Percentiles rank a stretch among this genome's conserved stretches.
phyloP scores from a whole-genome alignment of 192 early-diverging fungal genomes.

The Coemansia furcata region DNA sequence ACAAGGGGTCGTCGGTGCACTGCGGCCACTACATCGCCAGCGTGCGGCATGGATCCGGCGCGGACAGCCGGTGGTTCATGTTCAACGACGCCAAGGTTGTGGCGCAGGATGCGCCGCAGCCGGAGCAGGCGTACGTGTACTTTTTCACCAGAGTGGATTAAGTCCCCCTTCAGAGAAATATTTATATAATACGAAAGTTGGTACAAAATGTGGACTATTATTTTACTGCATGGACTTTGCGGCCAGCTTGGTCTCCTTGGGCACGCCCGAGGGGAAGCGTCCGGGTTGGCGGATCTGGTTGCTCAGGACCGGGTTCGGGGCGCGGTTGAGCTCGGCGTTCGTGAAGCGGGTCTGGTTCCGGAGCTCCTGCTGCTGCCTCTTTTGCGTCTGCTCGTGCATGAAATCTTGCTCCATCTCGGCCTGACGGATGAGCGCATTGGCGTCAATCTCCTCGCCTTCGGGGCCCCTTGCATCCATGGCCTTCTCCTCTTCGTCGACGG shows the following conservation, averaged over 20 bases:
- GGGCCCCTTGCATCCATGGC: constrained; percentile 21
- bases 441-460: constrained; percentile 10
- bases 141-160: constrained; percentile 56
- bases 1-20: constrained; percentile 93
- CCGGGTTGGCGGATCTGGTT: constrained; percentile 33
- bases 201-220: neutral
- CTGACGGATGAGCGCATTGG: constrained; percentile 20
- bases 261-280: constrained; percentile 30
- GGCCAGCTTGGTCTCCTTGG: constrained; percentile 28
- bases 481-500: constrained; percentile 7
- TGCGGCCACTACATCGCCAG: constrained; percentile 97
- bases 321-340: constrained; percentile 25
- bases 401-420: constrained; percentile 23
- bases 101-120: constrained; percentile 59
- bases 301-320: constrained; percentile 12
- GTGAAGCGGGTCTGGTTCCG: constrained; percentile 9
- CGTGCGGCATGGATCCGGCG: constrained; percentile 53
- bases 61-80: constrained; percentile 76
- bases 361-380: constrained; percentile 19
- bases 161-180: no score
- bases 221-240: constrained; percentile 18
- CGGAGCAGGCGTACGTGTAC: constrained; percentile 70
- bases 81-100: constrained; percentile 98
- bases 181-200: neutral
- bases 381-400: constrained; percentile 17